Conservation (phyloP, 192 early-diverging fungal species). For the Dimargaris verticillata region DNA sequence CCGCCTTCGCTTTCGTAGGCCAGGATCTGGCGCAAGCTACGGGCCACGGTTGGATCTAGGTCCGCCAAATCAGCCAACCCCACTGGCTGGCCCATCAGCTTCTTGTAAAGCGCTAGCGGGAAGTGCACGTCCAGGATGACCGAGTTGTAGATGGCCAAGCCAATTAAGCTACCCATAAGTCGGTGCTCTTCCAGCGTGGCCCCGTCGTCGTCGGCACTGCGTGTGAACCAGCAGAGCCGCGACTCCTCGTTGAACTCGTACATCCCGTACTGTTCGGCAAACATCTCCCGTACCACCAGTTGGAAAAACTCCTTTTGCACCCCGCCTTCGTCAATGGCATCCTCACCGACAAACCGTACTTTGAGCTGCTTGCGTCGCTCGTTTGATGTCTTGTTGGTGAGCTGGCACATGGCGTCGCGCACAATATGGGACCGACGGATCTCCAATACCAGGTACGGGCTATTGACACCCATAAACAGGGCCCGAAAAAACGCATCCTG, state of each 20-base stretch:
- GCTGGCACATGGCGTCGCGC: slow-evolving; percentile 50
- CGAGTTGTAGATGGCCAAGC: slow-evolving; percentile 82
- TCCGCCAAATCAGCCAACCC: slow-evolving; percentile 56
- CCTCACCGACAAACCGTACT: slow-evolving; percentile 81
- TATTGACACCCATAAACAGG: slow-evolving; percentile 54
- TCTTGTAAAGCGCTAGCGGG: slow-evolving; percentile 73
- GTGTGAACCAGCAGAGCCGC: slow-evolving; percentile 70
- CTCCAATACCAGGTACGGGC: slow-evolving; percentile 55
- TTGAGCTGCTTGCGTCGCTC: slow-evolving; percentile 83
- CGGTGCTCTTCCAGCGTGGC: slow-evolving; percentile 59
- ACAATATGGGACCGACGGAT: slow-evolving; percentile 54
- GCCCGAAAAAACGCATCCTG: slow-evolving; percentile 67
- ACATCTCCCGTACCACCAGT: slow-evolving; percentile 72
- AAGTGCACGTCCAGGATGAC: slow-evolving; percentile 86
- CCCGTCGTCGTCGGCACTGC: slow-evolving; percentile 29
- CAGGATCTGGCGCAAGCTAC: slow-evolving; percentile 58
- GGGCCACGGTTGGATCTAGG: slow-evolving; percentile 59
- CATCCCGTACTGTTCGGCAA: slow-evolving; percentile 70
- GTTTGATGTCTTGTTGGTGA: slow-evolving; percentile 60
- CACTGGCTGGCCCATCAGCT: slow-evolving; percentile 50
- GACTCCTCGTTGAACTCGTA: slow-evolving; percentile 70
- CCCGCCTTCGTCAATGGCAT: slow-evolving; percentile 86
- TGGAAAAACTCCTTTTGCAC: slow-evolving; percentile 92
- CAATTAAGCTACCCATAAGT: slow-evolving; percentile 73
- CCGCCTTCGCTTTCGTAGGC: slow-evolving; percentile 24